Percentiles rank a stretch among this genome's conserved stretches.
Evolutionary conservation across 805 yeast genomes (phyloP).

Genomic region (Yamadazyma nakazawae): DNA sequence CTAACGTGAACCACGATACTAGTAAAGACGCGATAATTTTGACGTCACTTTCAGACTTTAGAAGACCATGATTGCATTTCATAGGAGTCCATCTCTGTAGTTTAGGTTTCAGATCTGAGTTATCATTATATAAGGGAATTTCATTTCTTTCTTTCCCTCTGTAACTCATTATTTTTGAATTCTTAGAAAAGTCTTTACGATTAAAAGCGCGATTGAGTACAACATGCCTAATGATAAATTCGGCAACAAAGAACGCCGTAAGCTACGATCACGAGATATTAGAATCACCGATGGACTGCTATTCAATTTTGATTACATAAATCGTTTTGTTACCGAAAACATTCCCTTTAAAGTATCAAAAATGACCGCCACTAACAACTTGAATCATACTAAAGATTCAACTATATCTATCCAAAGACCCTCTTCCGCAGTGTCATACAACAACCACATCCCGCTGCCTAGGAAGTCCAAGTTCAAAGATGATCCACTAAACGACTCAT

Average conservation of each 20-base stretch:
- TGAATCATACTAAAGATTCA: neutral
- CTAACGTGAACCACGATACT: constrained; percentile 23
- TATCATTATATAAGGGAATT: neutral
- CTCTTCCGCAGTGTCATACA: neutral
- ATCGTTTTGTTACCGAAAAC: constrained; percentile 17
- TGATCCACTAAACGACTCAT: constrained; percentile 46
- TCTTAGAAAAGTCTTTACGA: neutral
- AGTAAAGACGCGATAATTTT: constrained; percentile 4
- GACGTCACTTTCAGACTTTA: neutral
- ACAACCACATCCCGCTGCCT: constrained; percentile 8
- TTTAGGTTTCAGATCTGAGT: neutral
- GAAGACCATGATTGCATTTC: neutral
- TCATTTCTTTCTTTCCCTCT: constrained; percentile 19
- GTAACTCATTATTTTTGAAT: constrained; percentile 15
- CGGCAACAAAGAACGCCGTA: constrained; percentile 6
- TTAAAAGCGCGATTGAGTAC: neutral
- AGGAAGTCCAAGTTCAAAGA: constrained; percentile 9
- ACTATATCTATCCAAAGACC: neutral
- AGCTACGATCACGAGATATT: constrained; percentile 25
- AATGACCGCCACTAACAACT: neutral
- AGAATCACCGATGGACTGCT: constrained; percentile 14
- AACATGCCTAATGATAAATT: neutral
- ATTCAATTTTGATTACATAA: constrained; percentile 34
- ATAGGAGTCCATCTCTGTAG: neutral
- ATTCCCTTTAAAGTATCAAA: constrained; percentile 17